Conservation (phyloP, 768 basidiomycete species). For the Favolaschia claudopus region DNA sequence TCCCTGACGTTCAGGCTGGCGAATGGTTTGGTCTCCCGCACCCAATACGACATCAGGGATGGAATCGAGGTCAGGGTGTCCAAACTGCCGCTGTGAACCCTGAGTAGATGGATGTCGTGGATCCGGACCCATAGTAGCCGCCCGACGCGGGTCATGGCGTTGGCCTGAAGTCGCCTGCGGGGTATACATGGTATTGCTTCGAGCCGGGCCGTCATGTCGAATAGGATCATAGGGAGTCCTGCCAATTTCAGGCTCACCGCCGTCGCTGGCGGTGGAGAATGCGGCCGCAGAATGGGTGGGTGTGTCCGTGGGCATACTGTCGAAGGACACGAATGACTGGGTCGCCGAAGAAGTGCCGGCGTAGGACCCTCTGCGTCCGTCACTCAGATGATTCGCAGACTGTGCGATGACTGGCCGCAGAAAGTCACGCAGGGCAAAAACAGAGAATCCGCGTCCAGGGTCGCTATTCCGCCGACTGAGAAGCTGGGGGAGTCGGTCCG, state of each 20-base stretch:
- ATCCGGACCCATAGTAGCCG: neutral
- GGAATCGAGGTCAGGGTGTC: neutral
- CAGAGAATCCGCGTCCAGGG: slow-evolving; percentile 13
- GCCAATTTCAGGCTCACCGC: neutral
- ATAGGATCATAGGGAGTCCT: neutral
- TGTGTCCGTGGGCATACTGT: slow-evolving; percentile 10
- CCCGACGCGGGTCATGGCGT: neutral
- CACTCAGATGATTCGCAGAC: slow-evolving; percentile 11
- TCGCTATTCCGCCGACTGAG: slow-evolving; percentile 21
- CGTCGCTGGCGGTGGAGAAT: slow-evolving; percentile 11
- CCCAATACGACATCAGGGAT: neutral
- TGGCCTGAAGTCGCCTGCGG: neutral
- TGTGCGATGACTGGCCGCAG: slow-evolving; percentile 10
- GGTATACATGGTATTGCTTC: slow-evolving; percentile 1
- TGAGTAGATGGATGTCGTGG: slow-evolving; percentile 6
- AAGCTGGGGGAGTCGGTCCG: slow-evolving; percentile 6
- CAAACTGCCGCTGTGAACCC: neutral
- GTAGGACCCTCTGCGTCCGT: slow-evolving; percentile 14
- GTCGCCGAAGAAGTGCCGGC: slow-evolving; percentile 24
- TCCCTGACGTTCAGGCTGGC: slow-evolving; percentile 3
- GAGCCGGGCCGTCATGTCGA: neutral
- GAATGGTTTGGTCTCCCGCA: neutral
- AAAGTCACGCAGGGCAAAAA: slow-evolving; percentile 15
- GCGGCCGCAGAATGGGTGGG: slow-evolving; percentile 9
- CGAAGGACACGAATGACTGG: slow-evolving; percentile 24